Conservation (phyloP, 176 grass and related monocot species). For the Cenchrus fungigraminus region DNA sequence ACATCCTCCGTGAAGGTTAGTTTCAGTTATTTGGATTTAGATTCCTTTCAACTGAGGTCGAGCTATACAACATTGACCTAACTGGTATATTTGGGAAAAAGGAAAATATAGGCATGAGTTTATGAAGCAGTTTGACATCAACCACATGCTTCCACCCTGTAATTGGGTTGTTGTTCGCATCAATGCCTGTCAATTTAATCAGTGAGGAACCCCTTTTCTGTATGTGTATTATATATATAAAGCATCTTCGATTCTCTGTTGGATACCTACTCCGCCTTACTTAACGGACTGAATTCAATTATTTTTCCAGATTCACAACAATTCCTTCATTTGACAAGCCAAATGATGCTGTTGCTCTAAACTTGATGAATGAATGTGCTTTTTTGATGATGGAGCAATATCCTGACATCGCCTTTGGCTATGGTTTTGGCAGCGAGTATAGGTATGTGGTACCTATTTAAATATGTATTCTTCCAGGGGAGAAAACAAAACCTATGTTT, state of each 20-base stretch:
- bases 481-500: constrained; percentile 21
- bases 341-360: constrained; percentile 67
- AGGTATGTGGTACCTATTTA: constrained; percentile 48
- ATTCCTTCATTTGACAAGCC: constrained; percentile 79
- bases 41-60: constrained; percentile 21
- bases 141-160: constrained; percentile 58
- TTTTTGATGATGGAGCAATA: constrained; percentile 65
- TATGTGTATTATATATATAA: constrained; percentile 15
- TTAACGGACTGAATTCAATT: constrained; percentile 12
- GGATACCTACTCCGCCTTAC: constrained; percentile 23
- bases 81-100: constrained; percentile 34
- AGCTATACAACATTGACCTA: constrained; percentile 30
- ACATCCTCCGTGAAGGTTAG: constrained; percentile 63
- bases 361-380: constrained; percentile 77
- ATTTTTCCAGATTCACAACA: constrained; percentile 51
- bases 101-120: constrained; percentile 62
- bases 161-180: constrained; percentile 80
- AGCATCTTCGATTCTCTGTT: constrained; percentile 6
- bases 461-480: not conserved
- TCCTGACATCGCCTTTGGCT: constrained; percentile 74
- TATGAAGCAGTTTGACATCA: constrained; percentile 64
- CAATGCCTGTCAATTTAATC: constrained; percentile 62
- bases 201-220: constrained; percentile 43
- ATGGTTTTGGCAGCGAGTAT: constrained; percentile 78
- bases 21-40: constrained; percentile 35